These are phyloP conservation scores for Butyriboletus appendiculatus DNA, from an alignment of 1,284 basidiomycete genomes.

Conservation along the genomic window DNA sequence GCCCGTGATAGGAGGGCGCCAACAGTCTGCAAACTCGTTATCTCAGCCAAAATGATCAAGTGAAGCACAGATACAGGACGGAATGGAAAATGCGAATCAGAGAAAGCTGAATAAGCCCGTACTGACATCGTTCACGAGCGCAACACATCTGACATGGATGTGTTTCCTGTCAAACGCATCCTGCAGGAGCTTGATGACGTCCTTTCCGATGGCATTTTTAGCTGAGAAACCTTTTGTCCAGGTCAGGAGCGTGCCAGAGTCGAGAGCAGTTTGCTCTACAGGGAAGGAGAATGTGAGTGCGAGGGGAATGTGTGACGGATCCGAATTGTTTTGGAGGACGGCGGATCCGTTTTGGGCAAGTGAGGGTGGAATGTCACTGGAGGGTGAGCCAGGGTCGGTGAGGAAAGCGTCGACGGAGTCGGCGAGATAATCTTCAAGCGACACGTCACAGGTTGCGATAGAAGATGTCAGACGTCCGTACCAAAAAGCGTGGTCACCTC, in stretches of 20 bases:
- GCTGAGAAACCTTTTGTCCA: constrained; percentile 98
- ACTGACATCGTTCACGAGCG: constrained; percentile 94
- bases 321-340: constrained; percentile 34
- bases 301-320: constrained; percentile 66
- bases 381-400: constrained; percentile 56
- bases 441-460: constrained; percentile 5
- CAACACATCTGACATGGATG: constrained; percentile 91
- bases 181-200: constrained; percentile 91
- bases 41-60: constrained; percentile 8
- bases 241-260: constrained; percentile 86
- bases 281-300: constrained; percentile 97
- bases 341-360: constrained; percentile 27
- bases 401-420: constrained; percentile 95
- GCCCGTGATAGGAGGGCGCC: constrained; percentile 92
- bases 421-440: constrained; percentile 84
- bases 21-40: constrained; percentile 66
- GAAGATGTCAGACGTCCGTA: constrained; percentile 39
- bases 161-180: constrained; percentile 93
- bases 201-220: constrained; percentile 89
- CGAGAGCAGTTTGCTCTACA: constrained; percentile 94
- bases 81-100: not conserved
- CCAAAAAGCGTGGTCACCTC: constrained; percentile 84
- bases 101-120: not conserved
- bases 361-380: constrained; percentile 44
- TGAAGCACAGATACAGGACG: not conserved